phyloP scores from a whole-genome alignment of 768 basidiomycete genomes.

The Pleurotus djamor region DNA sequence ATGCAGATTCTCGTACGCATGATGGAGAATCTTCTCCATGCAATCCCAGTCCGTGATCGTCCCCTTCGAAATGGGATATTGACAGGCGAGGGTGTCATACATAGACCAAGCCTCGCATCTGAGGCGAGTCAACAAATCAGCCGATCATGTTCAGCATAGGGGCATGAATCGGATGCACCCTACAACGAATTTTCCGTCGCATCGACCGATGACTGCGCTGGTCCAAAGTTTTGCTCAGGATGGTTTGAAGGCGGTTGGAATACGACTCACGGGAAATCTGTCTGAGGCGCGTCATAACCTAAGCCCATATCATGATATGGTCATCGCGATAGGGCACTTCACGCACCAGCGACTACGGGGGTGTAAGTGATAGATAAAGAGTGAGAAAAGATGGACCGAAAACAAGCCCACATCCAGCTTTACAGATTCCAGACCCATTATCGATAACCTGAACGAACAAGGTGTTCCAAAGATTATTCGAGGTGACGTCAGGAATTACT shows the following conservation, averaged over 20 bases:
- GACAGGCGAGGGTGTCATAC: conserved; percentile 89
- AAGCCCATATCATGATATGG: conserved; percentile 13
- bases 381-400: neutral
- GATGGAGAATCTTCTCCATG: conserved; percentile 94
- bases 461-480: neutral
- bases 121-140: conserved; percentile 7
- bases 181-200: conserved; percentile 95
- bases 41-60: conserved; percentile 98
- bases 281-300: conserved; percentile 88
- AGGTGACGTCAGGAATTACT: conserved; percentile 14
- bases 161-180: conserved; percentile 56
- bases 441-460: conserved; percentile 65
- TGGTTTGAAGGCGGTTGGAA: neutral
- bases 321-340: conserved; percentile 3
- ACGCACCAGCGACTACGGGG: conserved; percentile 59
- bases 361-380: neutral
- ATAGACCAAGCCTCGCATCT: conserved; percentile 92
- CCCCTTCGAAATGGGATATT: conserved; percentile 92
- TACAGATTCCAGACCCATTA: conserved; percentile 99
- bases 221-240: conserved; percentile 4
- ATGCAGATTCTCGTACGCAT: conserved; percentile 74
- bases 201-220: conserved; percentile 94
- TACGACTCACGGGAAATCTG: conserved; percentile 84
- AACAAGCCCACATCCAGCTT: conserved; percentile 86
- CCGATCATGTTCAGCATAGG: neutral